Evolutionary conservation across 2,329 filamentous ascomycete genomes (phyloP), one percentile per base, ranked within the genome.

Genomic region (Claviceps pusilla): DNA sequence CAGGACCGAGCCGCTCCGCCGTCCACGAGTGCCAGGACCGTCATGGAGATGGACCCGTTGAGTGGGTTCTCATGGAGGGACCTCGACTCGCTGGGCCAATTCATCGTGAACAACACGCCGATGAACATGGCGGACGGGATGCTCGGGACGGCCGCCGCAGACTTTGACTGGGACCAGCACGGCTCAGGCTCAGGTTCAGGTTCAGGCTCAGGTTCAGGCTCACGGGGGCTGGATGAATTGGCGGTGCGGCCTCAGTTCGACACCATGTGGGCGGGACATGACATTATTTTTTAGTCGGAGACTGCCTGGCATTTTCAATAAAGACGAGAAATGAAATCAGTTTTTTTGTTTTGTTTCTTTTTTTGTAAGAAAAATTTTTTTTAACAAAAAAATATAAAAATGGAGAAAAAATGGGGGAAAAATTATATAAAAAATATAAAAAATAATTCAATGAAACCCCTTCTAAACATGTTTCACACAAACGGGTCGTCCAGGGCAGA

Each of bases 51-150:
- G 69, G 73, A 63, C 68, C 73, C 52, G 1, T 69, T 74, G 2
- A 76, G 80, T 52, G 76, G 78, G 47, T 82, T 83, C 64, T 81
- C 78, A 0, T 83, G 79, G 79, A 69, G 80, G 1, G 78, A 82
- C 60, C 66, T 83, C 5, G 76, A 77, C 55, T 79, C 79, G 1
- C 73, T 82, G 2, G 78, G 78, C 0, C 78, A 82, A 57, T 80
- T 77, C 56, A 69, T 69, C 48, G 63, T 61, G 11, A 61, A 59
- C 47, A 60, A 64, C 37, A 59, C 59, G 28, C 51, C 61, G 3
- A 57, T 60, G 3, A 57, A 55, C 50, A 57, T 60, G 42, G 54
- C 58, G 5, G 62, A 65, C 48, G 61, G 62, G n/a, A 60, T 62
- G 53, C 48, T 65, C 33, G 61, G 61, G n/a, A n/a, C n/a, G 12